Evolutionary conservation across 1,284 basidiomycete species (phyloP).

Genomic region (Paramarasmius palmivorus): DNA sequence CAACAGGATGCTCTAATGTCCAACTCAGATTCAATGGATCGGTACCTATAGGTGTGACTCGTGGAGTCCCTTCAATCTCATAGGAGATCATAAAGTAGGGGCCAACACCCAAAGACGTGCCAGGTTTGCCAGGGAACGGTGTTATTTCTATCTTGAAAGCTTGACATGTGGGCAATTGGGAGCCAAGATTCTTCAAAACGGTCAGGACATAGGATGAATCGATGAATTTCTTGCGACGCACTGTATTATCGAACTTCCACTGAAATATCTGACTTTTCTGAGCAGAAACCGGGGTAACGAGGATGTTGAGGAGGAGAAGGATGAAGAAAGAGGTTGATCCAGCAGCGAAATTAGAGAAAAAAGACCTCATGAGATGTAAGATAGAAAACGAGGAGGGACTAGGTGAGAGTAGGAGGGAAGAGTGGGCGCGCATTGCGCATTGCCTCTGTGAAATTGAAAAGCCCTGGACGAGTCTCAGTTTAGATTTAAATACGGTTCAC

Average conservation of each 20-base stretch:
- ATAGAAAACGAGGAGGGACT: too few relatives aligned
- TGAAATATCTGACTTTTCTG: constrained; percentile 12
- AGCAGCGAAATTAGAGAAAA: too few relatives aligned
- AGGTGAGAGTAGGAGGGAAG: too few relatives aligned
- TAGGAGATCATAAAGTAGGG: constrained; percentile 55
- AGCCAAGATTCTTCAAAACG: neutral
- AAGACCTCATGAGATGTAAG: too few relatives aligned
- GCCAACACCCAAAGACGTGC: constrained; percentile 28
- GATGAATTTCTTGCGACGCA: neutral
- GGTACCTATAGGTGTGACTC: constrained; percentile 38
- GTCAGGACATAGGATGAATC: neutral
- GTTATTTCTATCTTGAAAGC: constrained; percentile 5
- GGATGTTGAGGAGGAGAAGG: neutral
- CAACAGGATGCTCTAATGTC: constrained; percentile 41
- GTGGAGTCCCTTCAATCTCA: constrained; percentile 39
- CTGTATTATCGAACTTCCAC: constrained; percentile 15
- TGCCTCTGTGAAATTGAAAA: too few relatives aligned
- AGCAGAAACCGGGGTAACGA: neutral
- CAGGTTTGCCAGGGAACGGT: constrained; percentile 9
- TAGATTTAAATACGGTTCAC: too few relatives aligned
- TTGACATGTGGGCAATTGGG: constrained; percentile 11
- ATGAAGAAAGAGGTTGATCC: neutral
- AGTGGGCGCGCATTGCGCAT: too few relatives aligned
- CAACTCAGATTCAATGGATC: constrained; percentile 39
- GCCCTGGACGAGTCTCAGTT: too few relatives aligned